A percentile compares a stretch with the other conserved stretches of the same genome.
Evolutionary conservation across 1,284 basidiomycete genomes (phyloP).

Genomic region (Tylopilus sp.): DNA sequence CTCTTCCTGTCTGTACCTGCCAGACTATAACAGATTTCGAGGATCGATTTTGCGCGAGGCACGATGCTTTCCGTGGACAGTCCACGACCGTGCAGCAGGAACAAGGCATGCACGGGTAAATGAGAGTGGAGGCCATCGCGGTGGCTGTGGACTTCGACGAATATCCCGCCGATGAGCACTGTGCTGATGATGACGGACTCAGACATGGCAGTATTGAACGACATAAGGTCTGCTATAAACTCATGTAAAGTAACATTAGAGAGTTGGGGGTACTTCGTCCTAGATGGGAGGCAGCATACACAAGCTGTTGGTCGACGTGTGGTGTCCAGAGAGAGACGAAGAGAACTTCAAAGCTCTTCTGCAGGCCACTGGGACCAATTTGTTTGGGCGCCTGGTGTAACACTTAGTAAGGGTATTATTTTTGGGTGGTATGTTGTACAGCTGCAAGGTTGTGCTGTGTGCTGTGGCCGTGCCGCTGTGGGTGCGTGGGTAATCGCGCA

Average conservation of each 20-base stretch:
- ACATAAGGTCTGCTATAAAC: not conserved
- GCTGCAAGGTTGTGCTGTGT: too few relatives aligned
- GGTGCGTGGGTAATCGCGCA: not conserved
- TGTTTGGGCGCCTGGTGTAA: too few relatives aligned
- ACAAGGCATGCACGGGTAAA: constrained; percentile 46
- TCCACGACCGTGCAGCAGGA: constrained; percentile 60
- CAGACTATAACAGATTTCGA: constrained; percentile 30
- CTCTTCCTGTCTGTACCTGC: constrained; percentile 21
- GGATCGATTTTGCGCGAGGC: constrained; percentile 30
- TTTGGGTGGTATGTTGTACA: too few relatives aligned
- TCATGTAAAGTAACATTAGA: not conserved
- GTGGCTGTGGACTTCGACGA: constrained; percentile 40
- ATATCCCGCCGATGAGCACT: constrained; percentile 45
- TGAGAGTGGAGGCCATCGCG: constrained; percentile 18
- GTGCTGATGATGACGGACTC: constrained; percentile 10
- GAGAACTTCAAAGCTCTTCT: too few relatives aligned
- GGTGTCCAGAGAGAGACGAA: too few relatives aligned
- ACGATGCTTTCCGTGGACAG: constrained; percentile 30
- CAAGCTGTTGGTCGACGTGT: too few relatives aligned
- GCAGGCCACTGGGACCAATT: too few relatives aligned
- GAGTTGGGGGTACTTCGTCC: not conserved
- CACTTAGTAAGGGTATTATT: too few relatives aligned
- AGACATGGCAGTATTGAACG: constrained; percentile 16
- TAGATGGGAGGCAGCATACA: not conserved
- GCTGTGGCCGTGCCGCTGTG: too few relatives aligned